Evolutionary conservation across 345 rosid genomes (phyloP), one percentile per base, ranked within the genome.

Genomic region (Moricandia arvensis): DNA sequence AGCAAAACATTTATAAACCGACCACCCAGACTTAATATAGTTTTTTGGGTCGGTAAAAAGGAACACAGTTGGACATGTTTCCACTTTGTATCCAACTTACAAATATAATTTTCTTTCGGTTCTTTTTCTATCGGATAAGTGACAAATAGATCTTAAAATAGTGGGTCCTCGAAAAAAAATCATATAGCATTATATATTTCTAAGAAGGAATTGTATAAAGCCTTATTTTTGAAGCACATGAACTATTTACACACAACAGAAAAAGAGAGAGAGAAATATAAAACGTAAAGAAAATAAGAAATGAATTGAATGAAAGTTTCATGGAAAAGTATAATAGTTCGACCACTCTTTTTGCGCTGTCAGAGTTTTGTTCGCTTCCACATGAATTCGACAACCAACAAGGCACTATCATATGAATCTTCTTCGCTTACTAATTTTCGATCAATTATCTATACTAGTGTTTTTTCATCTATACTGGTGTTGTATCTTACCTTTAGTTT

Each of bases 261-360:
- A 10, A 55, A 21, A 9, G 5, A 6, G 10, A 55, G n/a, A 8
- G 6, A 58, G 18, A 29, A 63, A 45, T 18, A 26, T 11, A 62
- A 34, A 66, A 34, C n/a, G 47, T 12, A 41, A 58, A 17, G 13
- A 51, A 54, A 27, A 59, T 5, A 3, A 58, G 11, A 58, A 49
- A 60, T 34, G n/a, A 60, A 60, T 10, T 8, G 21, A 49, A 31
- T 33, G 27, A 73, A 73, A 69, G 67, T 47, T 77, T 72, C 58
- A 66, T 78, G 62, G 75, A 61, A 78, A 77, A 66, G 69, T 18
- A 77, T 72, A 21, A n/a, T n/a, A 2, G 73, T 72, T 78, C 81
- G 69, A 78, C 81, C 77, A 72, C 47, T 72, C 73, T 78, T 72
- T 66, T 58, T 72, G 81, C 5, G 77, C 37, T 78, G 77, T 72